A percentile compares a stretch with the other conserved stretches of the same genome.
Conservation (phyloP, 2,329 filamentous ascomycete species). For the Penicillium hordei region DNA sequence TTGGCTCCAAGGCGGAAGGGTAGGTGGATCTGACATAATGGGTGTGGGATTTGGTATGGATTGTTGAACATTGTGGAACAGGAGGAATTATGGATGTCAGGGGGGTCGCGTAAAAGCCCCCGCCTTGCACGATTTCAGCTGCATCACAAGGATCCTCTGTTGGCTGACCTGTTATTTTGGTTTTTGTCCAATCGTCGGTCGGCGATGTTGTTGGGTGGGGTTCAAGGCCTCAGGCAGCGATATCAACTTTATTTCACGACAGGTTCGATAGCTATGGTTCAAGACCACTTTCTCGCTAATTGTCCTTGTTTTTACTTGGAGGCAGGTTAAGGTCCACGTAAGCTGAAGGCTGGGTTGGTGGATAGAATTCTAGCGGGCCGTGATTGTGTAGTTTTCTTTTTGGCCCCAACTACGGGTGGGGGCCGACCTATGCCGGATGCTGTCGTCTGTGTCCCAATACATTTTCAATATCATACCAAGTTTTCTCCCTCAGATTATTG, state of each 20-base stretch:
- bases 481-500: too few species aligned
- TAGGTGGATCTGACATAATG: constrained; percentile 1
- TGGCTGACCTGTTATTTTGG: neutral
- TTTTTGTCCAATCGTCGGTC: neutral
- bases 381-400: too few species aligned
- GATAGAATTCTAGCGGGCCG: too few species aligned
- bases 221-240: neutral
- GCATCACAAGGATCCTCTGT: neutral
- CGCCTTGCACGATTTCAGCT: neutral
- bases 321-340: too few species aligned
- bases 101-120: constrained; percentile 3
- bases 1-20: neutral
- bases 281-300: too few species aligned
- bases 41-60: neutral
- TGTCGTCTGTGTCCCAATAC: too few species aligned
- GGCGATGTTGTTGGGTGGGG: neutral
- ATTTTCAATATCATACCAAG: too few species aligned
- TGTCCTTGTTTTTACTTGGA: too few species aligned
- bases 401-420: too few species aligned
- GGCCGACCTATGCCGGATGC: too few species aligned
- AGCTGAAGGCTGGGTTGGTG: too few species aligned
- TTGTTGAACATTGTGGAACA: neutral
- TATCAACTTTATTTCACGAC: neutral
- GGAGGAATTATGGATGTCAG: neutral
- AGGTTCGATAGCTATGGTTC: too few species aligned